Evolutionary conservation across 345 rosid species (phyloP).

Genomic region (Arabidopsis arenosa): DNA sequence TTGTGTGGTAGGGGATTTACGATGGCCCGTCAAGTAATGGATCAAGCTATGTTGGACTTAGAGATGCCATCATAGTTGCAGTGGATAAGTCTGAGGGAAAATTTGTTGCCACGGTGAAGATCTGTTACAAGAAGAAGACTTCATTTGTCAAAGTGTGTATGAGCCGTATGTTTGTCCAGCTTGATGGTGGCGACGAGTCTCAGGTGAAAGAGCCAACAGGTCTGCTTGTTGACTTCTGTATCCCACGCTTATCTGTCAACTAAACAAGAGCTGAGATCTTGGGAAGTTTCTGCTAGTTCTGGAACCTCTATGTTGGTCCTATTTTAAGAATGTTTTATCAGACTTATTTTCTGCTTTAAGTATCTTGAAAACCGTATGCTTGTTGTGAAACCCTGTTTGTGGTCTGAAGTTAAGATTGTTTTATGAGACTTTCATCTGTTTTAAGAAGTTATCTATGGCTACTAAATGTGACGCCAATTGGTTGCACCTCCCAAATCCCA

Average conservation of each 20-base stretch:
- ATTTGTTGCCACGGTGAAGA: conserved; percentile 1
- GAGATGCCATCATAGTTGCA: not conserved
- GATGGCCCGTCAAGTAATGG: conserved; percentile 6
- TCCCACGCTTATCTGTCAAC: conserved; percentile 13
- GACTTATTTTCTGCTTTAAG: not conserved
- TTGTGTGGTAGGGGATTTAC: conserved; percentile 30
- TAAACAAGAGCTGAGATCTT: conserved; percentile 10
- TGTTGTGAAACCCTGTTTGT: not conserved
- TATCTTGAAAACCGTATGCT: conserved; percentile 8
- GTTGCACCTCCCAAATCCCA: no score
- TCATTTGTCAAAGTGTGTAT: not conserved
- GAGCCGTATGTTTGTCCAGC: not conserved
- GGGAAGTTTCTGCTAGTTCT: conserved; percentile 13
- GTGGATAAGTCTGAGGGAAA: not conserved
- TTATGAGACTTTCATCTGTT: not conserved
- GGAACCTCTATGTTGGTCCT: not conserved
- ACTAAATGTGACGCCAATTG: no score
- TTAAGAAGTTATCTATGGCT: not conserved
- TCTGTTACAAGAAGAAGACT: conserved; percentile 28
- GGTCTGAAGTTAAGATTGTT: not conserved
- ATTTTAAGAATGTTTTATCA: not conserved
- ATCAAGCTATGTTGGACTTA: conserved; percentile 33
- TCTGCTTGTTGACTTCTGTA: conserved; percentile 33
- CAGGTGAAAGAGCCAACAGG: conserved; percentile 28
- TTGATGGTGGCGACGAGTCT: not conserved